These are phyloP conservation scores for Phytophthora syringae DNA, from an alignment of 352 stramenopile genomes.

Conservation along the genomic window DNA sequence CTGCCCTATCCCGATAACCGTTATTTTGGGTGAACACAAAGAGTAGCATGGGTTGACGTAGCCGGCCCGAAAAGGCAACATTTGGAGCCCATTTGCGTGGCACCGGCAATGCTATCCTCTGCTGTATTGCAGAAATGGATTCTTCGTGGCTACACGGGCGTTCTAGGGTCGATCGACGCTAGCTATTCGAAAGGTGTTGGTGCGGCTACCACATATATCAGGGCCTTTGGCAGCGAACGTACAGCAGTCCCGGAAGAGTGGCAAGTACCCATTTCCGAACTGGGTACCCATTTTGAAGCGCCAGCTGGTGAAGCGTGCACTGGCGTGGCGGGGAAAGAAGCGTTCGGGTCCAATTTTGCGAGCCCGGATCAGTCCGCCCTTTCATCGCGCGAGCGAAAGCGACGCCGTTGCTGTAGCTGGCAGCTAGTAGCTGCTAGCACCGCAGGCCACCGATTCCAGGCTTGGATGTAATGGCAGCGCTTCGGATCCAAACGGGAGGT, in stretches of 20 bases:
- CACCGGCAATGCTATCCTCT: too few relatives aligned
- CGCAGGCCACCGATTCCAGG: too few relatives aligned
- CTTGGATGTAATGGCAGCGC: too few relatives aligned
- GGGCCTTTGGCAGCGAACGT: too few relatives aligned
- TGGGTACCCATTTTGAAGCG: not conserved
- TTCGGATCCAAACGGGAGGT: not conserved
- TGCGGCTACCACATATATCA: too few relatives aligned
- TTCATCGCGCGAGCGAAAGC: too few relatives aligned
- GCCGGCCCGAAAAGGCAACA: constrained; percentile 17
- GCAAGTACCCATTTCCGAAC: not conserved
- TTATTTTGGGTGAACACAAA: constrained; percentile 15
- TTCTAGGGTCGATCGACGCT: too few relatives aligned
- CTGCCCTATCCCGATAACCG: not conserved
- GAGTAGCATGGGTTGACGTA: constrained; percentile 25
- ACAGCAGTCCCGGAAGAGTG: too few relatives aligned
- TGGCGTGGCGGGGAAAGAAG: not conserved
- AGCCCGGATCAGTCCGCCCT: constrained; percentile 8
- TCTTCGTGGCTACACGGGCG: not conserved
- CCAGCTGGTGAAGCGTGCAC: not conserved
- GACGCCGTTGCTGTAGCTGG: too few relatives aligned
- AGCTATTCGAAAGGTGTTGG: too few relatives aligned
- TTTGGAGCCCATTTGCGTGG: constrained; percentile 1
- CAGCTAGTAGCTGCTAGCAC: too few relatives aligned
- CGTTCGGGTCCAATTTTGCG: not conserved
- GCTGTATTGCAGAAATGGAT: too few relatives aligned